phyloP scores from a whole-genome alignment of 139 green algal genomes.

The Penium margaritaceum region DNA sequence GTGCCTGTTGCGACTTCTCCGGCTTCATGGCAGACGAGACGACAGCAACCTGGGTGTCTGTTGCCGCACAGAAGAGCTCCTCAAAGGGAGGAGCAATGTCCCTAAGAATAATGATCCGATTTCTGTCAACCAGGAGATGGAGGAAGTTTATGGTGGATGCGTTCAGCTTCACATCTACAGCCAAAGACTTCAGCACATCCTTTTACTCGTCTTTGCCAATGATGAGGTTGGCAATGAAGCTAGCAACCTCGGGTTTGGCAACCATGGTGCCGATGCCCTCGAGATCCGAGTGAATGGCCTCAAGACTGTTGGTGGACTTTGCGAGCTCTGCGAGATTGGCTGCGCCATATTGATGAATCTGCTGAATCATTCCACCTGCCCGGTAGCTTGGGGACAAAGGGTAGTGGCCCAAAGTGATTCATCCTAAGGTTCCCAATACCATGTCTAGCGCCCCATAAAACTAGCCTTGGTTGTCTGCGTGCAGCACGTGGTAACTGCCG shows the following conservation, averaged over 20 bases:
- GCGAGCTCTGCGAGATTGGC: conserved; percentile 84
- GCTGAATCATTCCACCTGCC: too few relatives aligned
- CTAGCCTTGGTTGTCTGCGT: too few relatives aligned
- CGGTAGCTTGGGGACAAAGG: too few relatives aligned
- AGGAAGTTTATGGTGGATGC: conserved; percentile 90
- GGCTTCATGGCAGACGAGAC: conserved; percentile 88
- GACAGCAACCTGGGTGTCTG: conserved; percentile 89
- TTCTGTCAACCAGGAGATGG: conserved; percentile 82
- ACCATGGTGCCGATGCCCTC: conserved; percentile 54
- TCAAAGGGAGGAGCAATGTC: conserved; percentile 87
- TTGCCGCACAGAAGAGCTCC: conserved; percentile 83
- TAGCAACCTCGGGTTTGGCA: conserved; percentile 55
- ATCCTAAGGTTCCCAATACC: too few relatives aligned
- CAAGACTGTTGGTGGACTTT: conserved; percentile 70
- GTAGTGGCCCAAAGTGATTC: too few relatives aligned
- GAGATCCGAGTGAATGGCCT: conserved; percentile 74
- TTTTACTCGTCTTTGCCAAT: conserved; percentile 75
- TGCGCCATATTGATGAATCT: too few relatives aligned
- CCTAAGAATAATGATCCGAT: conserved; percentile 64
- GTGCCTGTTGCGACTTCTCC: conserved; percentile 96
- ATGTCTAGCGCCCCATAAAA: too few relatives aligned
- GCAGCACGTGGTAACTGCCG: too few relatives aligned
- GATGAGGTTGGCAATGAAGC: conserved; percentile 81
- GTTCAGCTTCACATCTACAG: conserved; percentile 71
- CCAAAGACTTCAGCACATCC: conserved; percentile 72